Base-by-base conservation (phyloP, 371 early-diverging fungal species). In the Mucor piriformis region DNA sequence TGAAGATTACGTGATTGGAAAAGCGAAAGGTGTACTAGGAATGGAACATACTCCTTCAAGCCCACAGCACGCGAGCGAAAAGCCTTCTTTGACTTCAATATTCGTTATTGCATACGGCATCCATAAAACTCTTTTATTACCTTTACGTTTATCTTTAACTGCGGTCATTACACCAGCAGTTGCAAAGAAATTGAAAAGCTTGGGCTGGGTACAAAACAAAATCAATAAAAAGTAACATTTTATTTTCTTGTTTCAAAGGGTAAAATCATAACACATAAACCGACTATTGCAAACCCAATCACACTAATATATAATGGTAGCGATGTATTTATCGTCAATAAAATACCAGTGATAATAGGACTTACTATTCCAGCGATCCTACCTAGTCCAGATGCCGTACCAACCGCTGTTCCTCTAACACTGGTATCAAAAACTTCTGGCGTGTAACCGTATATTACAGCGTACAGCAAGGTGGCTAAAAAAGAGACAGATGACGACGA, bases 361-460 rank as follows among this genome's bases (percentile, higher is more conserved):
- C 91, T 90, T 5, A 84, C 57, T 25, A 92, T 87, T 32, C 93
- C 93, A 0, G 89, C 83, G 59, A 93, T 77, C 37, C 93, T 84
- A 1, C 88, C 85, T 16, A 90, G 70, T 1, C 92, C 91, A 1
- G 92, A 89, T 0, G 92, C 90, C 11, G 88, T 84, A 4, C 93
- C 95, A 21, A 86, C 86, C 1, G 90, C 93, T 2, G 92, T 92
- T 24, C 93, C 93, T 7, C 95, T 83, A 12, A 89, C 80, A 10
- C 79, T 73, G 0, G 92, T 83, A 18, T 84, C 84, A 66, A 95
- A 95, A 20, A 92, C 92, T 58, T 95, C 95, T 0, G 95, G 93
- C n/a, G 95, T 93, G 56, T 93, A 95, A 0, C 89, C 87, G 64
- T 94, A 94, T 5, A 89, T 83, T 24, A 89, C 89, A 2, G 93